These are phyloP conservation scores for Solanum peruvianum DNA, from an alignment of 257 asterid genomes.

Conservation along the genomic window DNA sequence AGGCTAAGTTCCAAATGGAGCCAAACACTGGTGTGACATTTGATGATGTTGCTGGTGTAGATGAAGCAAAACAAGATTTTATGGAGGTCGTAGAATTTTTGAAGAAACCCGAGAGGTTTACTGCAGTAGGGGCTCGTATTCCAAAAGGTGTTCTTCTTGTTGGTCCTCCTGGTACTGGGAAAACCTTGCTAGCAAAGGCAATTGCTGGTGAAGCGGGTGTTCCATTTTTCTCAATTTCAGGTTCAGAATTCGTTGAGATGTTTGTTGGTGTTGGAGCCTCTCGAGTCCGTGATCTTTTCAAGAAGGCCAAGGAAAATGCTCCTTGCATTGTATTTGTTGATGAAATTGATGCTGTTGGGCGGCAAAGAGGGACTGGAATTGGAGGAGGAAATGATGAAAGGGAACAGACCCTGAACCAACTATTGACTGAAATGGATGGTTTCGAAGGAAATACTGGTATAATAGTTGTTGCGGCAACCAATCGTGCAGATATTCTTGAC, in stretches of 20 bases:
- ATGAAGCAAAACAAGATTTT: constrained; percentile 97
- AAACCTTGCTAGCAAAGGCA: constrained; percentile 93
- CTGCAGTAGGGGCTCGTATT: constrained; percentile 96
- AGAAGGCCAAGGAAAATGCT: constrained; percentile 97
- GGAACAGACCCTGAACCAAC: constrained; percentile 94
- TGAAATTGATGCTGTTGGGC: constrained; percentile 99
- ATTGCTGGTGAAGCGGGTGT: constrained; percentile 99
- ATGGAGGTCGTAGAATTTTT: constrained; percentile 97
- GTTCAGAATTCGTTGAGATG: constrained; percentile 99
- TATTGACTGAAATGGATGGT: constrained; percentile 96
- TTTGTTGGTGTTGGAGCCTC: constrained; percentile 99
- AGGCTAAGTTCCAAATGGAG: constrained; percentile 98
- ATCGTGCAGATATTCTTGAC: constrained; percentile 96
- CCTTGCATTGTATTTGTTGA: constrained; percentile 97
- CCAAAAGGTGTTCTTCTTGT: constrained; percentile 98
- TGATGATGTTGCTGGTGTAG: constrained; percentile 97
- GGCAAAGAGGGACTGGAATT: constrained; percentile 97
- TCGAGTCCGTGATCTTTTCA: constrained; percentile 93
- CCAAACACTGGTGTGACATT: constrained; percentile 96
- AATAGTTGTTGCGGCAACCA: constrained; percentile 92
- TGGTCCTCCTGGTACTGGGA: constrained; percentile 99
- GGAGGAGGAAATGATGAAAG: constrained; percentile 99
- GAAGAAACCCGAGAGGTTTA: constrained; percentile 96
- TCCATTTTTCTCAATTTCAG: constrained; percentile 93
- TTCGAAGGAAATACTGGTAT: constrained; percentile 97